Evolutionary conservation across 768 basidiomycete species (phyloP).

Genomic region (Pleurotus tuoliensis): DNA sequence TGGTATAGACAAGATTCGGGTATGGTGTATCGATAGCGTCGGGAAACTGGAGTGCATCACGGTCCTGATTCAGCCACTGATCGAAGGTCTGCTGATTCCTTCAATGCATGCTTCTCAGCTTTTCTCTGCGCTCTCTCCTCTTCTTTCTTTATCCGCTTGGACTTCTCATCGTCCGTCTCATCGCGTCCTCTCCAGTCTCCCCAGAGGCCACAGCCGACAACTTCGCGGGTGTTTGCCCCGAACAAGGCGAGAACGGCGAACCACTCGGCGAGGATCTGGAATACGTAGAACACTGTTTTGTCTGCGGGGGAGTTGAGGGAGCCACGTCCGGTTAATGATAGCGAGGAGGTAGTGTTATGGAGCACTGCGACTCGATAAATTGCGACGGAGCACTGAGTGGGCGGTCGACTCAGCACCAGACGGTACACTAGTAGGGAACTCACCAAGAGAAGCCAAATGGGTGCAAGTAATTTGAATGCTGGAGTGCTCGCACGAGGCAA

Average conservation of each 20-base stretch:
- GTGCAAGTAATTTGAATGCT: slow-evolving; percentile 17
- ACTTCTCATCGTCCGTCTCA: slow-evolving; percentile 22
- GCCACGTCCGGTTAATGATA: slow-evolving; percentile 25
- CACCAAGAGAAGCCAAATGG: slow-evolving; percentile 27
- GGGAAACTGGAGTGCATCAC: too few species aligned
- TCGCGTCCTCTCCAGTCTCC: slow-evolving; percentile 29
- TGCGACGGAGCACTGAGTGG: slow-evolving; percentile 24
- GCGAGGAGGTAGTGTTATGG: slow-evolving; percentile 27
- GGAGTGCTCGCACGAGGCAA: slow-evolving; percentile 22
- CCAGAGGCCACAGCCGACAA: slow-evolving; percentile 27
- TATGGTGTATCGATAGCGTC: too few species aligned
- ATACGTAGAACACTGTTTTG: slow-evolving; percentile 40
- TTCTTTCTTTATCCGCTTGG: slow-evolving; percentile 18
- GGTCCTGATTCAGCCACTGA: too few species aligned
- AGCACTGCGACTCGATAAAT: slow-evolving; percentile 40
- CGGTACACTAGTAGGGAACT: slow-evolving; percentile 10
- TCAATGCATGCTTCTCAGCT: not conserved
- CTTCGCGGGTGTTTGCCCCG: slow-evolving; percentile 25
- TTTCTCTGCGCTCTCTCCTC: slow-evolving; percentile 14
- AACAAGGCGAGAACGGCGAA: slow-evolving; percentile 25
- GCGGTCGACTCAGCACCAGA: not conserved
- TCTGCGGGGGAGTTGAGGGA: slow-evolving; percentile 28
- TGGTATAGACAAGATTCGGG: too few species aligned
- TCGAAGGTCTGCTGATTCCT: not conserved
- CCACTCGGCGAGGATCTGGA: slow-evolving; percentile 45